Evolutionary conservation across 495 filamentous ascomycete genomes (phyloP).

Genomic region (Aspergillus biplanus): DNA sequence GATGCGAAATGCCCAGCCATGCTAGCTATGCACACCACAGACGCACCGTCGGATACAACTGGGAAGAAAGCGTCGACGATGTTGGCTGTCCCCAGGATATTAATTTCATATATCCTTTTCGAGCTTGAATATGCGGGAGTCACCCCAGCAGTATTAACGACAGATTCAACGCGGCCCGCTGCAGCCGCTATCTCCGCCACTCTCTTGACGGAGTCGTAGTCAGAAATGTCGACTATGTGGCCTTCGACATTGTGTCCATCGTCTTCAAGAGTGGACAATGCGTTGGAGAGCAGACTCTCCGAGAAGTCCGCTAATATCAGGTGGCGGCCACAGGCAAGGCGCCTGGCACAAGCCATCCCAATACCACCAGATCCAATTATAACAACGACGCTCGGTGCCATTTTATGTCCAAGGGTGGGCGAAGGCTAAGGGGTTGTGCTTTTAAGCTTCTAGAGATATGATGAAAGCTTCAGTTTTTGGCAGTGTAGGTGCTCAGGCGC

Average conservation of each 20-base stretch:
- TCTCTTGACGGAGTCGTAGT: slow-evolving; percentile 11
- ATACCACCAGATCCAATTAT: slow-evolving; percentile 18
- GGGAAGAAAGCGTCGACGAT: slow-evolving; percentile 20
- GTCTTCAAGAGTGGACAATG: background rate
- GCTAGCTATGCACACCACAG: slow-evolving; percentile 16
- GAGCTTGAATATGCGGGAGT: slow-evolving; percentile 4
- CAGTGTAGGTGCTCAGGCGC: no score
- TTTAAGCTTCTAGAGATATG: no score
- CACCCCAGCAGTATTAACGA: slow-evolving; percentile 20
- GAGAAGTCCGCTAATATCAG: slow-evolving; percentile 25
- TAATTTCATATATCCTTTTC: slow-evolving; percentile 19
- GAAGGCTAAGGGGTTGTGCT: no score
- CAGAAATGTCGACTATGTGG: slow-evolving; percentile 12
- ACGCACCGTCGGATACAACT: slow-evolving; percentile 7
- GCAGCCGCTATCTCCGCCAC: slow-evolving; percentile 15
- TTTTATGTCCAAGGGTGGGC: no score
- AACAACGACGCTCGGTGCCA: background rate
- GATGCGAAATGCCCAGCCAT: slow-evolving; percentile 4
- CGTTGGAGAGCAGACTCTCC: slow-evolving; percentile 1
- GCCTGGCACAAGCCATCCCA: slow-evolving; percentile 21
- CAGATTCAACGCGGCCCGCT: slow-evolving; percentile 9
- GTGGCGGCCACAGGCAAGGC: slow-evolving; percentile 16
- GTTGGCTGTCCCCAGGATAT: slow-evolving; percentile 21
- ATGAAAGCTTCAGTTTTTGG: no score
- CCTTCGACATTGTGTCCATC: slow-evolving; percentile 18